phyloP scores from a whole-genome alignment of 495 filamentous ascomycete species.

The Hypoxylon fuscum region DNA sequence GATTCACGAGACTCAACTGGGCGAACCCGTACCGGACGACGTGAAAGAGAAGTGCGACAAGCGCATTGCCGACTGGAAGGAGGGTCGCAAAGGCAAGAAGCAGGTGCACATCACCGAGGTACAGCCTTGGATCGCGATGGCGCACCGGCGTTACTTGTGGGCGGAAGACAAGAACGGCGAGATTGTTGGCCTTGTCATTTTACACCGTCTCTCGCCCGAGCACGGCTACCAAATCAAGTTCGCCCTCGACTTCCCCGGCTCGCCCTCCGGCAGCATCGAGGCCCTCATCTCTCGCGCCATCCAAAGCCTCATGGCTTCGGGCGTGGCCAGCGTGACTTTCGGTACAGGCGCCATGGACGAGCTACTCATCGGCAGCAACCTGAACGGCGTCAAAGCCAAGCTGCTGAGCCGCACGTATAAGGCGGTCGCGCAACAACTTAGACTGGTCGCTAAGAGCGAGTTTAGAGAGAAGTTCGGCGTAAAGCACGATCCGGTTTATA shows the following conservation, averaged over 20 bases:
- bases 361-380: conserved; percentile 76
- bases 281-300: conserved; percentile 80
- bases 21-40: conserved; percentile 68
- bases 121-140: conserved; percentile 78
- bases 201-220: conserved; percentile 76
- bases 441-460: conserved; percentile 82
- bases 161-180: conserved; percentile 70
- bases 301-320: conserved; percentile 67
- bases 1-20: conserved; percentile 69
- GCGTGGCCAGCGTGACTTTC: conserved; percentile 76
- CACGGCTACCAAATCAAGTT: conserved; percentile 92
- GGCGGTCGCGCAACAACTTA: conserved; percentile 78
- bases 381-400: conserved; percentile 75
- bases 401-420: conserved; percentile 80
- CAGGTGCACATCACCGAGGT: conserved; percentile 89
- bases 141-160: conserved; percentile 84
- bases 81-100: conserved; percentile 73
- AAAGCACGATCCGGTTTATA: conserved; percentile 77
- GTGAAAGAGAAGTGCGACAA: conserved; percentile 70
- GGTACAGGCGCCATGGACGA: conserved; percentile 75
- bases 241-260: conserved; percentile 81
- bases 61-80: conserved; percentile 80
- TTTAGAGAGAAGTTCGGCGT: conserved; percentile 88
- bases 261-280: conserved; percentile 83
- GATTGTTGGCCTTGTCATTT: conserved; percentile 75